These are phyloP conservation scores for Salvia splendens DNA, from an alignment of 257 asterid genomes.

Conservation along the genomic window DNA sequence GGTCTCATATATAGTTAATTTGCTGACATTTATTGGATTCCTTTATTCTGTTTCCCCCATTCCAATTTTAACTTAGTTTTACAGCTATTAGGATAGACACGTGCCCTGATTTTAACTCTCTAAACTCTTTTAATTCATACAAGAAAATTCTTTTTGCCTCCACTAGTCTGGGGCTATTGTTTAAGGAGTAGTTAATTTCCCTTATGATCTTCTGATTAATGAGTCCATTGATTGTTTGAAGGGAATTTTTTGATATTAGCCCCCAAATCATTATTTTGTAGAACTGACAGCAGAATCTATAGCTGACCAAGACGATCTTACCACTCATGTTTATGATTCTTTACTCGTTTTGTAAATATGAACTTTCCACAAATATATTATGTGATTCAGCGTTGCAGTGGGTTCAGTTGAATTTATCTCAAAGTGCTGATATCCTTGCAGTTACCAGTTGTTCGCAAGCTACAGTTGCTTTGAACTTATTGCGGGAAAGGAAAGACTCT, in stretches of 20 bases:
- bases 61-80: not conserved
- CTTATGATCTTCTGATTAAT: no score
- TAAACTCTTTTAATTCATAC: not conserved
- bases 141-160: not conserved
- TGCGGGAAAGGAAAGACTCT: conserved; percentile 75
- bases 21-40: not conserved
- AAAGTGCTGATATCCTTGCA: conserved; percentile 42
- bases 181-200: not conserved
- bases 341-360: not conserved
- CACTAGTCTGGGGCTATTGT: not conserved
- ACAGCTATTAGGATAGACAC: not conserved
- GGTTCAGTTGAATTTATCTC: conserved; percentile 13
- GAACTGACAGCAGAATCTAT: not conserved
- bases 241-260: not conserved
- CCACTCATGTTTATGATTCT: not conserved
- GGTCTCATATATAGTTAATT: not conserved
- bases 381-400: not conserved
- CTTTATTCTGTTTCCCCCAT: not conserved
- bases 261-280: not conserved
- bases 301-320: not conserved
- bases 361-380: not conserved
- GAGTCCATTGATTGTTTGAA: no score
- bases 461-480: conserved; percentile 59
- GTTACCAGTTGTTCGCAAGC: conserved; percentile 81
- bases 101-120: not conserved